These are phyloP conservation scores for Nicotiana attenuata DNA, from an alignment of 257 asterid genomes.

Conservation along the genomic window DNA sequence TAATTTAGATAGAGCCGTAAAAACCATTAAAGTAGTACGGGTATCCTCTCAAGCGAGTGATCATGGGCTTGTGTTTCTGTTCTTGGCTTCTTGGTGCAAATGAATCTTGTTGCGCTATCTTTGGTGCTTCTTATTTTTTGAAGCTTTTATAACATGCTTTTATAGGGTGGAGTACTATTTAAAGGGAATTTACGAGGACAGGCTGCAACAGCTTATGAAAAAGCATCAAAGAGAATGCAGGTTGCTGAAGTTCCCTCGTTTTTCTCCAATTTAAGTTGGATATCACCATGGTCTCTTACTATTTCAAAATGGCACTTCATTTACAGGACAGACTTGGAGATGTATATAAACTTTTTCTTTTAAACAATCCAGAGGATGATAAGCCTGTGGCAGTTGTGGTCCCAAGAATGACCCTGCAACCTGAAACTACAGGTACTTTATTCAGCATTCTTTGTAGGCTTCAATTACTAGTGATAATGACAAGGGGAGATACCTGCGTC, in stretches of 20 bases:
- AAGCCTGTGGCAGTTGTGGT: slow-evolving; percentile 97
- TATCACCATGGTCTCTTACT: slow-evolving; percentile 4
- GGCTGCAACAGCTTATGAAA: slow-evolving; percentile 79
- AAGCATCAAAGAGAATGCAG: slow-evolving; percentile 72
- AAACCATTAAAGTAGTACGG: not conserved
- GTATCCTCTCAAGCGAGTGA: not conserved
- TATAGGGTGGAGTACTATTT: slow-evolving; percentile 86
- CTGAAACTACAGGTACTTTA: slow-evolving; percentile 63
- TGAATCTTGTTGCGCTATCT: not conserved
- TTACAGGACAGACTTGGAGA: slow-evolving; percentile 89
- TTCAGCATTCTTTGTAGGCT: not conserved
- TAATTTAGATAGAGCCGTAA: not conserved
- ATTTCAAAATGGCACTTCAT: slow-evolving; percentile 25
- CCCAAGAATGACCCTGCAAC: slow-evolving; percentile 80
- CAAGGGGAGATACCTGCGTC: slow-evolving; percentile 3
- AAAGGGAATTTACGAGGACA: slow-evolving; percentile 90
- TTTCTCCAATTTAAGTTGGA: slow-evolving; percentile 16
- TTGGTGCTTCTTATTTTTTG: not conserved
- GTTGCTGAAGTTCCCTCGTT: slow-evolving; percentile 36
- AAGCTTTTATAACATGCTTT: slow-evolving; percentile 12
- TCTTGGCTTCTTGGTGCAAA: not conserved
- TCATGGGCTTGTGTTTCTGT: not conserved
- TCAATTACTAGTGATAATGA: not conserved
- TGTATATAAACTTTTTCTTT: slow-evolving; percentile 70
- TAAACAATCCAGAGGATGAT: slow-evolving; percentile 91